Base-by-base conservation (phyloP, 768 basidiomycete species). In the Agaricus subrufescens region DNA sequence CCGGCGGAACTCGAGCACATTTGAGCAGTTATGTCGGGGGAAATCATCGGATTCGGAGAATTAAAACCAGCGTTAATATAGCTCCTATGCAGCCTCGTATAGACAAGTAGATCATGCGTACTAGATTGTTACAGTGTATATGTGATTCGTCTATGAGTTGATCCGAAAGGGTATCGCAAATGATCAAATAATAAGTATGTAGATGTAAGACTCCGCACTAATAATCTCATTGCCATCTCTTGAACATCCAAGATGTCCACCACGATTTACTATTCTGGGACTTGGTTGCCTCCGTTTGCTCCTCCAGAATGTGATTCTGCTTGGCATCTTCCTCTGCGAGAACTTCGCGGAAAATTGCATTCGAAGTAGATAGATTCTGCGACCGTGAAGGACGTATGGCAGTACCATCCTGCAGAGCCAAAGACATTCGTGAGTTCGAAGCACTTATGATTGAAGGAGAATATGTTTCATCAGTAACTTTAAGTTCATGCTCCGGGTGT, bases 211-310 rank as follows among this genome's bases (percentile, higher is more conserved):
- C 61, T 60, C 66, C 63, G 65, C 58, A 65, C 62, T 45, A 31
- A 25, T 56, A 29, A n/a, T 43, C 39, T 71, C 60, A 75, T 44
- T 69, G 61, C 45, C 65, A 57, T 59, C 68, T 74, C 62, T 71
- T 74, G 66, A 84, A 87, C 76, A 86, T 78, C 86, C 85, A 87
- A 34, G 83, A 78, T 39, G 79, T 82, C 59, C 85, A 69, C 84
- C 84, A 84, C 11, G 84, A 80, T 61, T 77, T 80, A 31, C 73
- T 72, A 27, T 69, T 69, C 53, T 69, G 72, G 23, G 74, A 69
- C 58, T 76, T 76, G 34, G 73, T 69, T 37, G 73, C 79, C 60
- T 83, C 79, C 9, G 71, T 73, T 61, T 81, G 70, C 67, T 88
- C 86, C 46, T 77, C 76, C 61, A 81, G 75, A 48, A 83, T 62